These are phyloP conservation scores for Monilinia laxa DNA, from an alignment of 2,329 filamentous ascomycete species.

Conservation along the genomic window DNA sequence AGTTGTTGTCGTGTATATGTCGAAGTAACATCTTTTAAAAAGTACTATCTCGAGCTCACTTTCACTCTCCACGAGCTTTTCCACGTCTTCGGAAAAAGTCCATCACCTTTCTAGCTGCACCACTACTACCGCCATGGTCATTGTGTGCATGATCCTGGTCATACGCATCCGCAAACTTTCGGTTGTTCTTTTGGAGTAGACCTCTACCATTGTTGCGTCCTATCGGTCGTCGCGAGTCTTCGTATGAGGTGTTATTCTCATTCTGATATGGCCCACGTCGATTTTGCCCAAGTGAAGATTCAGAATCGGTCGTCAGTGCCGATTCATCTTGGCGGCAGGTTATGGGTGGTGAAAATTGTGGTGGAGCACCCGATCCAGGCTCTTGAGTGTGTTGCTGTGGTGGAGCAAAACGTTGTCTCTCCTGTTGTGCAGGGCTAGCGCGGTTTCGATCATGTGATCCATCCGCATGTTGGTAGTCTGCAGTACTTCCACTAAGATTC, in stretches of 20 bases:
- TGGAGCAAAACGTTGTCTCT: slow-evolving; percentile 48
- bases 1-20: slow-evolving; percentile 18
- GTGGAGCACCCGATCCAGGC: slow-evolving; percentile 30
- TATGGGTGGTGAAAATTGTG: slow-evolving; percentile 36
- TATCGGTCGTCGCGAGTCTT: slow-evolving; percentile 32
- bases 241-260: slow-evolving; percentile 29
- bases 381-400: slow-evolving; percentile 41
- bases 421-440: slow-evolving; percentile 39
- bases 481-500: slow-evolving; percentile 33
- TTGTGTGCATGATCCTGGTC: slow-evolving; percentile 69
- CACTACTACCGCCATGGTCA: slow-evolving; percentile 74
- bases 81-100: slow-evolving; percentile 93
- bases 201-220: slow-evolving; percentile 42
- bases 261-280: slow-evolving; percentile 28
- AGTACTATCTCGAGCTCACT: slow-evolving; percentile 8
- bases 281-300: slow-evolving; percentile 37
- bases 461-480: slow-evolving; percentile 31
- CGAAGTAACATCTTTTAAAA: slow-evolving; percentile 11
- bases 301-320: slow-evolving; percentile 36
- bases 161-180: slow-evolving; percentile 84
- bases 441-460: slow-evolving; percentile 35
- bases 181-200: slow-evolving; percentile 80
- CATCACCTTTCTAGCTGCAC: slow-evolving; percentile 90
- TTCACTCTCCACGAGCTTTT: slow-evolving; percentile 52
- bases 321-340: slow-evolving; percentile 38